Evolutionary conservation across 805 yeast genomes (phyloP), one percentile per base, ranked within the genome.

Genomic region (Ogataea methylovora): DNA sequence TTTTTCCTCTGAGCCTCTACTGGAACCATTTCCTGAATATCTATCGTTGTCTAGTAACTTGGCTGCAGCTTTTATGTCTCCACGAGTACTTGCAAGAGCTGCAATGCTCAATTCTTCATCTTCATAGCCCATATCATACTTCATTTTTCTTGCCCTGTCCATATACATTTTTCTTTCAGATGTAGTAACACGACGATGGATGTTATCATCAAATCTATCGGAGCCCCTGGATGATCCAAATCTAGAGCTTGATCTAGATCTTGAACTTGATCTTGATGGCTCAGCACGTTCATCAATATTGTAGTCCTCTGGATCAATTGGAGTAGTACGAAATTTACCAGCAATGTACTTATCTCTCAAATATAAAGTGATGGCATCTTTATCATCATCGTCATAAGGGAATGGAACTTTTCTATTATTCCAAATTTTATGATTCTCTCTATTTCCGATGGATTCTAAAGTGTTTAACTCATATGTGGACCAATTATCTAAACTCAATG

Each of bases 401-500:
- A 81, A 82, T 0, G 86, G 84, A 18, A 63, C 74, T 32, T 65
- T 62, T 42, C 70, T 70, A 2, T 83, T 72, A 50, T 84, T 85
- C 92, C 94, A 84, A 27, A 69, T 51, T 24, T 61, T 54, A 37
- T 61, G 68, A 32, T 82, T 78, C 42, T 63, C 67, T 46, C 66
- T 75, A 55, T 84, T 84, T 8, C 94, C 94, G 33, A 67, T 66
- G 14, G 46, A 40, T 12, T 48, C 58, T 25, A 63, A 23, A 23
- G 33, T 48, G 16, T 68, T 73, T 20, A 84, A 45, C 48, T 85
- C 85, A 6, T 62, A 63, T 5, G 53, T 53, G 1, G 66, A 44
- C 95, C 95, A 85, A 4, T 63, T 57, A 45, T 85, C 95, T 51
- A 81, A 63, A 5, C 87, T 76, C 35, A 85, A 60, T 1, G 88